Conservation (phyloP, 345 rosid species). For the Eucalyptus fibrosa region DNA sequence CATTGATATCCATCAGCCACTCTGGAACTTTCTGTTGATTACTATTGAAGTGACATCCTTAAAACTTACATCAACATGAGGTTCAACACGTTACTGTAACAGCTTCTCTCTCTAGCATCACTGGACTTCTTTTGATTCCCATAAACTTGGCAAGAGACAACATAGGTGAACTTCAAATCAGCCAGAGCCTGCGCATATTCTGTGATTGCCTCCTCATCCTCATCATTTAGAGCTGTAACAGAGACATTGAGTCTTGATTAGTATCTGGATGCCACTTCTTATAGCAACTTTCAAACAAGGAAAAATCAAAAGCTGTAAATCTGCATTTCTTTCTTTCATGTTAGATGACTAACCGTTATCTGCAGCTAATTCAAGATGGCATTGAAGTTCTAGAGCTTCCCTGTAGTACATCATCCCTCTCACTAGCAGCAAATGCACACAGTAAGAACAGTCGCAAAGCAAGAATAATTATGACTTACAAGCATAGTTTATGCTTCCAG, state of each 20-base stretch:
- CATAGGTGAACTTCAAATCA: conserved; percentile 87
- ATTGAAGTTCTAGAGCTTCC: conserved; percentile 71
- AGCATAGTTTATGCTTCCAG: not conserved
- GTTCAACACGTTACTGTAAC: conserved; percentile 66
- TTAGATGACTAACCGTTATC: conserved; percentile 38
- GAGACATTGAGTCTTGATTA: not conserved
- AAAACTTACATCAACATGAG: conserved; percentile 81
- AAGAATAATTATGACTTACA: not conserved
- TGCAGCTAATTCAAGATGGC: conserved; percentile 49
- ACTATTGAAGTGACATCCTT: not conserved
- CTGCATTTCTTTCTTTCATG: not conserved
- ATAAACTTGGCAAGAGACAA: conserved; percentile 93
- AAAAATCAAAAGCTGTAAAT: not conserved
- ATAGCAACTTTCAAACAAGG: not conserved
- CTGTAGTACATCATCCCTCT: conserved; percentile 98
- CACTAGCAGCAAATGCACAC: conserved; percentile 25
- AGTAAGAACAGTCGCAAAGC: not conserved
- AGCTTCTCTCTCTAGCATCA: conserved; percentile 40
- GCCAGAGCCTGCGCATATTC: conserved; percentile 61
- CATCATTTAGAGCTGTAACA: conserved; percentile 29
- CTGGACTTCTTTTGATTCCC: conserved; percentile 72
- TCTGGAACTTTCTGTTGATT: not conserved
- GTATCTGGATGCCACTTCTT: not conserved
- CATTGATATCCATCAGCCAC: not conserved
- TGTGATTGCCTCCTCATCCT: not conserved